Evolutionary conservation across 169 alveolate species (phyloP).

Genomic region (Perkinsus chesapeaki): DNA sequence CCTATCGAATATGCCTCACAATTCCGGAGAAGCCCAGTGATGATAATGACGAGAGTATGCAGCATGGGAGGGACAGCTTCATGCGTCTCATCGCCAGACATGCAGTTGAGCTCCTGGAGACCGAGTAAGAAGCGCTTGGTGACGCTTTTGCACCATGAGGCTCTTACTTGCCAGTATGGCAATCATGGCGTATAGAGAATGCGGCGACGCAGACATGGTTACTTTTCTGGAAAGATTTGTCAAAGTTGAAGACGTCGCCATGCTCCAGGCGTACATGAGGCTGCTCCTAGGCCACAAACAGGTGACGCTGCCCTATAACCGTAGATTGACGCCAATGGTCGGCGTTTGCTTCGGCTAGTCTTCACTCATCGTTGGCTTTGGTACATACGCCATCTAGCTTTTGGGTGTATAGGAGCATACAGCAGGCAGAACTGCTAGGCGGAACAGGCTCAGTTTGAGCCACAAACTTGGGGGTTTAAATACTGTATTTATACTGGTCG

Average conservation of each 20-base stretch:
- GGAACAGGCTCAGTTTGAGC: too few relatives aligned
- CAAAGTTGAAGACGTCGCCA: not conserved
- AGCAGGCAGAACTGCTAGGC: too few relatives aligned
- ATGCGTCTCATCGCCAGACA: not conserved
- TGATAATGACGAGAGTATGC: not conserved
- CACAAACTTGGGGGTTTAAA: too few relatives aligned
- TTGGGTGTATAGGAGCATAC: too few relatives aligned
- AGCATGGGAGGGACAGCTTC: not conserved
- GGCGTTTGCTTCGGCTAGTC: too few relatives aligned
- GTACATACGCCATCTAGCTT: too few relatives aligned
- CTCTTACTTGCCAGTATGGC: not conserved
- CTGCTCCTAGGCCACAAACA: not conserved
- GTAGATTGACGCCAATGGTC: too few relatives aligned
- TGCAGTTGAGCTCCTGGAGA: not conserved
- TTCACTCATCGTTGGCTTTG: too few relatives aligned
- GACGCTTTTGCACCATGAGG: not conserved
- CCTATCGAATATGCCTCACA: not conserved
- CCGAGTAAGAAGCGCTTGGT: not conserved
- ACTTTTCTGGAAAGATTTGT: not conserved
- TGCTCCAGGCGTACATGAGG: not conserved
- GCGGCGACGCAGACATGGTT: not conserved
- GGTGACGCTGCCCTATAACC: too few relatives aligned
- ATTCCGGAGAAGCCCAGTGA: too few relatives aligned
- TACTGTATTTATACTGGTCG: too few relatives aligned
- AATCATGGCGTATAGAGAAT: not conserved